Evolutionary conservation across 2,329 filamentous ascomycete species (phyloP).

Genomic region (Zymoseptoria passerinii): DNA sequence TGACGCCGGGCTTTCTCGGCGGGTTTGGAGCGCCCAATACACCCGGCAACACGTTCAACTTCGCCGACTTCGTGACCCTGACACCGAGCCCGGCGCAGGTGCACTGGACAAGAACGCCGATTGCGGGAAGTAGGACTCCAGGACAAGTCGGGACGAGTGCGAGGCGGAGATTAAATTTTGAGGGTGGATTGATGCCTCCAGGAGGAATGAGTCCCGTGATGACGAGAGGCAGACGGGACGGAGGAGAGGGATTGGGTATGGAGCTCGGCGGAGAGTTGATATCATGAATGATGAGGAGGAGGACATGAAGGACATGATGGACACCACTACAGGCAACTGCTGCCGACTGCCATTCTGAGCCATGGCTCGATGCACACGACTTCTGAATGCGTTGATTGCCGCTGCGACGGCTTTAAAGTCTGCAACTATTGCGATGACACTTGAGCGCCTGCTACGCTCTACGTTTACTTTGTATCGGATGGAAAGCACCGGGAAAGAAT

Average conservation of each 20-base stretch:
- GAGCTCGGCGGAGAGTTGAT: slow-evolving; percentile 57
- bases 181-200: slow-evolving; percentile 45
- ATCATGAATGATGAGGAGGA: slow-evolving; percentile 6
- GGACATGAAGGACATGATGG: not conserved
- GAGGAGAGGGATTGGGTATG: slow-evolving; percentile 49
- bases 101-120: slow-evolving; percentile 60
- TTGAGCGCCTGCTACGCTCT: not conserved
- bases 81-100: slow-evolving; percentile 91
- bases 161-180: slow-evolving; percentile 74
- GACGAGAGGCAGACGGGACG: slow-evolving; percentile 30
- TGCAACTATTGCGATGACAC: not conserved
- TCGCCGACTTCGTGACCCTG: slow-evolving; percentile 95
- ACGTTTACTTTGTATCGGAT: not conserved
- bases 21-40: slow-evolving; percentile 56
- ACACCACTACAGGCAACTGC: not conserved
- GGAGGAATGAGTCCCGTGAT: slow-evolving; percentile 38
- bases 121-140: slow-evolving; percentile 56
- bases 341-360: not conserved
- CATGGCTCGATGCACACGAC: not conserved
- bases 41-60: slow-evolving; percentile 80
- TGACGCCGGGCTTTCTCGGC: slow-evolving; percentile 63
- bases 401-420: not conserved
- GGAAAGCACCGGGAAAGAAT: not conserved
- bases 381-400: not conserved
- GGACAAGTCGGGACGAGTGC: slow-evolving; percentile 44